These are phyloP conservation scores for Gossypium australe DNA, from an alignment of 345 rosid species.

Conservation along the genomic window DNA sequence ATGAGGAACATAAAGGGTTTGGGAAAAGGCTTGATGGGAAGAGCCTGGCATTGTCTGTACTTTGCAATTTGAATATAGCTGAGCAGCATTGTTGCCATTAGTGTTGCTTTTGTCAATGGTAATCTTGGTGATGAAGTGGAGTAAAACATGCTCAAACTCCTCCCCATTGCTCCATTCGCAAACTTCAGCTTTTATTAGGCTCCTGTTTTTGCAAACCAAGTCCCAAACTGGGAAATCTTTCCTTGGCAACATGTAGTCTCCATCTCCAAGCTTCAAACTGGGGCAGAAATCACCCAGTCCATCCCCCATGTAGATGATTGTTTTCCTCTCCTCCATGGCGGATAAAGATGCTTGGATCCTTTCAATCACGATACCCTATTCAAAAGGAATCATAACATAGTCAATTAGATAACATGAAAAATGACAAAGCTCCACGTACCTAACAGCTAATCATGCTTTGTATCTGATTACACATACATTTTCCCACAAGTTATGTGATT, in stretches of 20 bases:
- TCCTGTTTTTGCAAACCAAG: slow-evolving; percentile 46
- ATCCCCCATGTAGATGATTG: slow-evolving; percentile 70
- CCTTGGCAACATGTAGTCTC: slow-evolving; percentile 75
- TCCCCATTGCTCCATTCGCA: slow-evolving; percentile 76
- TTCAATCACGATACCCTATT: slow-evolving; percentile 55
- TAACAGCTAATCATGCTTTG: neutral
- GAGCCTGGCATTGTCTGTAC: slow-evolving; percentile 30
- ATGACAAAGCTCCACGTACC: neutral
- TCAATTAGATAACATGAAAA: neutral
- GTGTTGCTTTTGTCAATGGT: slow-evolving; percentile 12
- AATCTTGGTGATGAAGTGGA: slow-evolving; percentile 28
- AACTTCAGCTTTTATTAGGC: slow-evolving; percentile 49
- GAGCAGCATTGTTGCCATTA: neutral
- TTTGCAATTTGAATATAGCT: slow-evolving; percentile 43
- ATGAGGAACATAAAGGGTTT: slow-evolving; percentile 37
- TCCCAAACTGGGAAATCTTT: slow-evolving; percentile 80
- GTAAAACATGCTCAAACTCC: slow-evolving; percentile 41
- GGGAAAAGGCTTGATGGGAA: slow-evolving; percentile 30
- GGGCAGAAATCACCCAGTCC: slow-evolving; percentile 84
- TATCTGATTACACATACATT: neutral
- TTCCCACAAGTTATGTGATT: neutral
- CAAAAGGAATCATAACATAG: neutral
- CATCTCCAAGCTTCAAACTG: slow-evolving; percentile 46
- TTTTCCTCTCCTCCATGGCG: slow-evolving; percentile 28
- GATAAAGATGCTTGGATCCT: slow-evolving; percentile 51